Base-by-base conservation (phyloP, 1,284 basidiomycete genomes). In the Cystobasidium slooffiae region DNA sequence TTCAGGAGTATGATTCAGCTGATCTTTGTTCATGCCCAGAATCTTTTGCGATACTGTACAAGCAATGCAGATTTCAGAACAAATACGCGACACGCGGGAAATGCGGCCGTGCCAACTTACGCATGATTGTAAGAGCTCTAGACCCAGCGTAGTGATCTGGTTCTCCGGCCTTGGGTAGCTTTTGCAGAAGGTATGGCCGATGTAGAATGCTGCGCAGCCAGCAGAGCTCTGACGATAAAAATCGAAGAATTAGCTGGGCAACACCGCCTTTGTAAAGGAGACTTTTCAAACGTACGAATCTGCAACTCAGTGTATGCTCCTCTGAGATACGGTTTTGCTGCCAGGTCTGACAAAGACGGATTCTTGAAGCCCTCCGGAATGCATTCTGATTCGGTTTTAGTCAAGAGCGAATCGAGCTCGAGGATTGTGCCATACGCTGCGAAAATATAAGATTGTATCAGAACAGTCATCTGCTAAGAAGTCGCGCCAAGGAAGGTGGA, bases 161-260 rank as follows among this genome's bases (percentile, higher is more conserved):
- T 24, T 68, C 73, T 44, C 73, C 73, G 0, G 51, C 53, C 52
- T 68, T 75, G 16, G 59, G 61, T 12, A 69, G 3, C 18, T 61
- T 59, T 37, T 58, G 62, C 7, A 72, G 63, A 7, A 75, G 68
- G 39, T 72, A 75, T n/a, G 74, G 74, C 12, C 74, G 68, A 47
- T 75, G 74, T 41, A 75, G 44, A 6, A 63, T n/a, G 18, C 53
- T 46, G 10, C 74, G 59, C 14, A 63, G n/a, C 68, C 68, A 66
- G 52, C 55, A 56, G 31, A 64, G 24, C 47, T 65, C 61, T 58
- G 44, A 39, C 3, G 16, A 5, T 3, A 61, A 22, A 6, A 18
- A 12, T 9, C 3, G 37, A 10, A 18, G 16, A 20, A 20, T 66
- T 12, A 39, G 8, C 44, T 63, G 22, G 55, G 24, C 53, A 55